phyloP scores from a whole-genome alignment of 805 yeast species.

The Wickerhamomyces alni region DNA sequence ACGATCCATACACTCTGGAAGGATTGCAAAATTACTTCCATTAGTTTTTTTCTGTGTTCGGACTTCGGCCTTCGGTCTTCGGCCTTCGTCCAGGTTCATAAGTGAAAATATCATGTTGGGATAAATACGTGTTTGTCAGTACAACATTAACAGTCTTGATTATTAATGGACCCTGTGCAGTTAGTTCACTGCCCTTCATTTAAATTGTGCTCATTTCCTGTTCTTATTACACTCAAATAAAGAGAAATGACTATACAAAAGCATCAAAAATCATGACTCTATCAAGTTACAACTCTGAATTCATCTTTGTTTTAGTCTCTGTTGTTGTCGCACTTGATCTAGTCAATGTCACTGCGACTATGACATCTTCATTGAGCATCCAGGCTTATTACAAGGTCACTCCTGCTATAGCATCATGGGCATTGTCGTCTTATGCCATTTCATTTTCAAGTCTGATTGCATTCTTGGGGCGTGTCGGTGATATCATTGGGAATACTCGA shows the following conservation, averaged over 20 bases:
- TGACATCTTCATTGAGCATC: background rate
- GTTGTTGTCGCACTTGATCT: background rate
- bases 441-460: background rate
- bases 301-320: background rate
- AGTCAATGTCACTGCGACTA: background rate
- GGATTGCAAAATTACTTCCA: too few relatives aligned
- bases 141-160: too few relatives aligned
- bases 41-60: too few relatives aligned
- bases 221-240: too few relatives aligned
- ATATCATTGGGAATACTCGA: background rate
- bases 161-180: too few relatives aligned
- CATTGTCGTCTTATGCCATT: background rate
- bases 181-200: too few relatives aligned
- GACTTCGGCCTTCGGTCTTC: too few relatives aligned
- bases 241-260: too few relatives aligned
- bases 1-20: too few relatives aligned
- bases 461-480: background rate
- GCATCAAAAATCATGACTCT: too few relatives aligned
- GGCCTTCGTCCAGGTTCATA: background rate
- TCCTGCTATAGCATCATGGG: background rate
- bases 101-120: background rate
- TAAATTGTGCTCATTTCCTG: too few relatives aligned
- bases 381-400: background rate
- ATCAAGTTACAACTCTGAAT: background rate
- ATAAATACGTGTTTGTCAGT: too few relatives aligned